Conservation (phyloP, 1,284 basidiomycete species). For the Puccinia polysora region DNA sequence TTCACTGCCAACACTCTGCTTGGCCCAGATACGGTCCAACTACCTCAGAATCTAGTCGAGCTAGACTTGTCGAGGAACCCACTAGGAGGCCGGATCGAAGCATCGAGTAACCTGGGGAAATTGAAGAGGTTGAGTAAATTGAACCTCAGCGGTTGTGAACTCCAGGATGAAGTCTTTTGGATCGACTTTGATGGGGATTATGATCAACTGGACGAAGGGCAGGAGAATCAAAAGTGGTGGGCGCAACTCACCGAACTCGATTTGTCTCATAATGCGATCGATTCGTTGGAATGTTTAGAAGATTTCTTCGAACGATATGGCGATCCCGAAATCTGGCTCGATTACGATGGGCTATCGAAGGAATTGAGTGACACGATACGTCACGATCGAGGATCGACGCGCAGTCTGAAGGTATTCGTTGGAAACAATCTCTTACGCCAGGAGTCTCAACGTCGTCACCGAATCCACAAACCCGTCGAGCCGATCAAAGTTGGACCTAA, state of each 20-base stretch:
- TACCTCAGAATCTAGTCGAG: conserved; percentile 13
- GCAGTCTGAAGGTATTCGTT: conserved; percentile 21
- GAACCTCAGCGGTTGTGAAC: conserved; percentile 31
- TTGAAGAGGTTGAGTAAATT: conserved; percentile 14
- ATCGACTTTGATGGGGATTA: conserved; percentile 32
- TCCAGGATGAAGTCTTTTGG: conserved; percentile 28
- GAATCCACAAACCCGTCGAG: background rate
- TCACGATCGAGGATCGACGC: background rate
- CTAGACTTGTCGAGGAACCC: conserved; percentile 34
- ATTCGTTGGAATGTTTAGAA: conserved; percentile 33
- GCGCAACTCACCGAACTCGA: conserved; percentile 14
- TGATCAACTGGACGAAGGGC: conserved; percentile 23
- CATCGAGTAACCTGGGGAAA: conserved; percentile 11
- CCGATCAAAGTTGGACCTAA: no score
- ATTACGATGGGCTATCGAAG: conserved; percentile 20
- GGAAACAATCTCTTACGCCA: conserved; percentile 29
- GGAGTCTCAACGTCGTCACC: conserved; percentile 23
- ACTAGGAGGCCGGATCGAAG: conserved; percentile 16
- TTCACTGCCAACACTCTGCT: conserved; percentile 8
- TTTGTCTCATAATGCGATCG: conserved; percentile 38
- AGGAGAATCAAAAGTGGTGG: background rate
- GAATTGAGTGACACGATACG: conserved; percentile 1
- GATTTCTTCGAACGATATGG: conserved; percentile 31
- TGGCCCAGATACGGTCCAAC: conserved; percentile 15
- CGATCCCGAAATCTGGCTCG: background rate